These are phyloP conservation scores for Kodamaea fukazawae DNA, from an alignment of 805 yeast genomes.

Conservation along the genomic window DNA sequence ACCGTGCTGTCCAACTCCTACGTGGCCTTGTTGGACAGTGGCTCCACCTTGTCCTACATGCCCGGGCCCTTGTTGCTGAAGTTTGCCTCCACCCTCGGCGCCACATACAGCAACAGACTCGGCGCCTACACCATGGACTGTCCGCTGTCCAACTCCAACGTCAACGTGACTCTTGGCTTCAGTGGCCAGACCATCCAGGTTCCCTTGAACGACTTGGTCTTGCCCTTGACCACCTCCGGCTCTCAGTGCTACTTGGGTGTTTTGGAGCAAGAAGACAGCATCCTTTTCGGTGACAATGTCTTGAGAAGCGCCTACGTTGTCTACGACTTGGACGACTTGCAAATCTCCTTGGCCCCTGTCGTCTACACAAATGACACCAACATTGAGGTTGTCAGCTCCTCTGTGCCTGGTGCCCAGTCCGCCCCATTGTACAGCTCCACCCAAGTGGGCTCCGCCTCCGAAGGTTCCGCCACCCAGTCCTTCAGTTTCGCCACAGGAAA, in stretches of 20 bases:
- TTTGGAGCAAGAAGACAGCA: constrained; percentile 14
- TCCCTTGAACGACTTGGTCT: constrained; percentile 38
- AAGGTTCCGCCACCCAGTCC: constrained; percentile 9
- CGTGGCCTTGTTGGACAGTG: constrained; percentile 34
- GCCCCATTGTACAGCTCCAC: constrained; percentile 49
- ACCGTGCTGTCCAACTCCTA: constrained; percentile 17
- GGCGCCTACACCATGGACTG: constrained; percentile 53
- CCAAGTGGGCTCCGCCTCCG: constrained; percentile 3
- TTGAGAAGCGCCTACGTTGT: constrained; percentile 63
- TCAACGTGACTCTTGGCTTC: constrained; percentile 46
- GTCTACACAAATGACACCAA: constrained; percentile 31
- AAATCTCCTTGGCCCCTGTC: constrained; percentile 47
- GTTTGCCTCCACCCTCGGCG: constrained; percentile 38
- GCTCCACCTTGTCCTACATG: constrained; percentile 40
- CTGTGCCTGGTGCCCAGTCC: constrained; percentile 50
- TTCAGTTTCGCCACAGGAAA: neutral
- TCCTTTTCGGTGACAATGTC: constrained; percentile 64
- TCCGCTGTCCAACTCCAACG: constrained; percentile 17
- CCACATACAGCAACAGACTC: constrained; percentile 36
- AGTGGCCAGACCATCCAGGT: constrained; percentile 56
- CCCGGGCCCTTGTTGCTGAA: constrained; percentile 35
- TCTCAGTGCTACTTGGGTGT: constrained; percentile 19
- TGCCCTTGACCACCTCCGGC: constrained; percentile 12
- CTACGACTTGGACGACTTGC: constrained; percentile 56
- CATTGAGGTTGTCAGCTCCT: constrained; percentile 44